These are phyloP conservation scores for Pichia sporocuriosa DNA, from an alignment of 805 yeast genomes.

Conservation along the genomic window DNA sequence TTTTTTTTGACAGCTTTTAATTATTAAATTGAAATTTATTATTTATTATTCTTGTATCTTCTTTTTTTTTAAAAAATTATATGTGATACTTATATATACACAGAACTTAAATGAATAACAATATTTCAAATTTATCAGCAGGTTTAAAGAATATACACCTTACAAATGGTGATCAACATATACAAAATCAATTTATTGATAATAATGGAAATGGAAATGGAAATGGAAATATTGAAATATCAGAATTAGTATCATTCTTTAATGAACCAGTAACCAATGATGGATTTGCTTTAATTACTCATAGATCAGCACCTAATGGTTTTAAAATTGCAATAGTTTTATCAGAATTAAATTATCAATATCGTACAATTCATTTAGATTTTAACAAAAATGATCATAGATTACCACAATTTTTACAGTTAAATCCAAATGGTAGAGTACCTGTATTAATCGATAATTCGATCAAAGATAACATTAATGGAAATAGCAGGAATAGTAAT, in stretches of 20 bases:
- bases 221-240: slow-evolving; percentile 11
- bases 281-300: slow-evolving; percentile 80
- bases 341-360: slow-evolving; percentile 72
- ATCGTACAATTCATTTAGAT: slow-evolving; percentile 77
- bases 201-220: neutral
- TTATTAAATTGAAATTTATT: too few species aligned
- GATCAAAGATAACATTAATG: too few species aligned
- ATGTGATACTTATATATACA: too few species aligned
- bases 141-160: slow-evolving; percentile 33
- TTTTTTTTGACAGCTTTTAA: too few species aligned
- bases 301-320: slow-evolving; percentile 89
- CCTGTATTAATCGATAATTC: slow-evolving; percentile 92
- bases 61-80: too few species aligned
- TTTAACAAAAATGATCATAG: slow-evolving; percentile 86
- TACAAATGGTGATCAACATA: slow-evolving; percentile 7
- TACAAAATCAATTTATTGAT: neutral
- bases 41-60: too few species aligned
- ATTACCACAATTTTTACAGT: slow-evolving; percentile 87
- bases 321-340: slow-evolving; percentile 90
- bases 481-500: too few species aligned
- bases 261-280: slow-evolving; percentile 59
- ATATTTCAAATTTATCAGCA: slow-evolving; percentile 35
- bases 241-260: slow-evolving; percentile 65
- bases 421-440: slow-evolving; percentile 92
- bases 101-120: slow-evolving; percentile 4